Evolutionary conservation across 176 grass and related monocot species (phyloP).

Genomic region (Aechmea fasciata): DNA sequence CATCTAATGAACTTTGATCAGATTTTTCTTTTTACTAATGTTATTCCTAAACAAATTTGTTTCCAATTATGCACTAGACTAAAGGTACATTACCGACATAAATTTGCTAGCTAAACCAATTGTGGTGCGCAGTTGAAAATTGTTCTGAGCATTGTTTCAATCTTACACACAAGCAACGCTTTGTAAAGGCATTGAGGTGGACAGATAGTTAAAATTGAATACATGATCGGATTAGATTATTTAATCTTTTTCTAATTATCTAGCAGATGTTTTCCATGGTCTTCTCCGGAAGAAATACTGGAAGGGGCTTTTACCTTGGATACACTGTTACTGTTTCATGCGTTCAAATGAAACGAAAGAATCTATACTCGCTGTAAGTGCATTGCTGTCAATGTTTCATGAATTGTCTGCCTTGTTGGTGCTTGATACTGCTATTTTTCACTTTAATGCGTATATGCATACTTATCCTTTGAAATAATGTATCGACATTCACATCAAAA

Average conservation of each 20-base stretch:
- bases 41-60: too few relatives aligned
- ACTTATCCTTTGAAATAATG: background rate
- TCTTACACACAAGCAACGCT: too few relatives aligned
- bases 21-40: too few relatives aligned
- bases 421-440: background rate
- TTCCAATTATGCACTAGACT: too few relatives aligned
- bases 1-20: too few relatives aligned
- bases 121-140: too few relatives aligned
- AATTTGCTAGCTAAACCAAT: too few relatives aligned
- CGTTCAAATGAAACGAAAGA: constrained; percentile 74
- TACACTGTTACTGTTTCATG: constrained; percentile 93
- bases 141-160: too few relatives aligned
- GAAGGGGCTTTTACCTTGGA: constrained; percentile 70
- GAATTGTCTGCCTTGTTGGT: constrained; percentile 8
- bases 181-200: too few relatives aligned
- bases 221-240: background rate
- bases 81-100: too few relatives aligned
- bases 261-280: constrained; percentile 50
- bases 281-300: constrained; percentile 70
- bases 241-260: constrained; percentile 3
- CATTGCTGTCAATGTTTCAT: constrained; percentile 1
- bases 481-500: background rate
- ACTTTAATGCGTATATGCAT: background rate
- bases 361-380: constrained; percentile 53
- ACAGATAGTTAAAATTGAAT: background rate